Evolutionary conservation across 495 filamentous ascomycete genomes (phyloP).

Genomic region (Neurospora africana): DNA sequence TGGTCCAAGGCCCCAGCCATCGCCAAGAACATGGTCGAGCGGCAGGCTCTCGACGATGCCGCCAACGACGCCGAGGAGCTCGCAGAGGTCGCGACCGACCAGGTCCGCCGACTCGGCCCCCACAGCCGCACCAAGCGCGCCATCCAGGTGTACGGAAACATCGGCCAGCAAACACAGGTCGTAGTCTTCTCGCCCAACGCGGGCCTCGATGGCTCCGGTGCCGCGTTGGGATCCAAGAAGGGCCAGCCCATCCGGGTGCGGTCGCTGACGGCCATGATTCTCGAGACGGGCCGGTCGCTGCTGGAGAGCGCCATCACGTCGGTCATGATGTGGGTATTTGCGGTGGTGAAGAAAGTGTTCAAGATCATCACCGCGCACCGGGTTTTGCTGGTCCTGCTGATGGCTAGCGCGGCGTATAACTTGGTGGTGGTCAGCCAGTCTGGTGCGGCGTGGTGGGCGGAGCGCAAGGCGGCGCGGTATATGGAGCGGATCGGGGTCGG

Average conservation of each 20-base stretch:
- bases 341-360: constrained; percentile 50
- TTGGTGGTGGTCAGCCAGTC: constrained; percentile 57
- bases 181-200: constrained; percentile 48
- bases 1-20: constrained; percentile 63
- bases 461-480: constrained; percentile 66
- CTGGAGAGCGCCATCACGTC: constrained; percentile 59
- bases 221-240: constrained; percentile 16
- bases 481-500: constrained; percentile 71
- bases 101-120: constrained; percentile 70
- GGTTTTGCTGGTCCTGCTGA: constrained; percentile 58
- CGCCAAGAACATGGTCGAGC: constrained; percentile 64
- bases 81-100: constrained; percentile 73
- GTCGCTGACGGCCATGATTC: constrained; percentile 55
- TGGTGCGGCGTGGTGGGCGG: constrained; percentile 70
- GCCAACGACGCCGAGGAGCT: constrained; percentile 77
- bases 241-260: constrained; percentile 54
- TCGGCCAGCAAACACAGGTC: constrained; percentile 61
- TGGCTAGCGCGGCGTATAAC: constrained; percentile 58
- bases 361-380: constrained; percentile 64
- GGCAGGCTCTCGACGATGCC: constrained; percentile 69
- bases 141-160: constrained; percentile 76
- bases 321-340: constrained; percentile 63
- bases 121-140: constrained; percentile 84
- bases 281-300: constrained; percentile 57
- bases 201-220: constrained; percentile 22